Conservation (phyloP, 106 monocot species). For the Allium sativum region DNA sequence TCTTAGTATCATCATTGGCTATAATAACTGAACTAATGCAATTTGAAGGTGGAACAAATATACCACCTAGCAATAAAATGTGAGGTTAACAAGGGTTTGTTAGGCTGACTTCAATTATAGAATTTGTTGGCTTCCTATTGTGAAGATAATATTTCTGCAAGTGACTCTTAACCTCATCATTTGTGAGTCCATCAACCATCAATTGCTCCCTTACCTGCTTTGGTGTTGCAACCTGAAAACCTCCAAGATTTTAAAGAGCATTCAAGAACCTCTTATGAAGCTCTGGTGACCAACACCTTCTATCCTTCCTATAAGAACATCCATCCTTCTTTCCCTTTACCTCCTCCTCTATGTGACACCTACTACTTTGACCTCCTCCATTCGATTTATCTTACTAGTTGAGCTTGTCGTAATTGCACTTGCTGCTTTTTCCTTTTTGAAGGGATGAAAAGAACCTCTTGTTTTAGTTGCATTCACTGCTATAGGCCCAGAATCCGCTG, state of each 20-base stretch:
- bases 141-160: no score
- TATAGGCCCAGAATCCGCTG: constrained; percentile 23
- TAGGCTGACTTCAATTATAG: no score
- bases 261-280: constrained; percentile 27
- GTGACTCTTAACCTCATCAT: no score
- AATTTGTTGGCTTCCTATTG: no score
- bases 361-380: constrained; percentile 7
- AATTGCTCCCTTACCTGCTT: no score
- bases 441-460: constrained; percentile 61
- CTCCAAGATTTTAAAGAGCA: constrained; percentile 28
- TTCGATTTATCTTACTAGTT: constrained; percentile 10
- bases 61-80: no score
- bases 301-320: constrained; percentile 12
- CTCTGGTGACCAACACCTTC: constrained; percentile 39
- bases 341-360: constrained; percentile 13
- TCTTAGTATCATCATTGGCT: no score
- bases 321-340: constrained; percentile 22
- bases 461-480: constrained; percentile 32
- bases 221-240: constrained; percentile 23
- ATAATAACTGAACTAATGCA: no score
- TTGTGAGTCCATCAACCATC: no score
- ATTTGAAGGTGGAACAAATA: no score
- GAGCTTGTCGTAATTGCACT: constrained; percentile 16
- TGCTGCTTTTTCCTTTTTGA: constrained; percentile 37
- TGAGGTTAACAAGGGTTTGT: no score